A percentile compares a stretch with the other conserved stretches of the same genome.
Evolutionary conservation across 768 basidiomycete species (phyloP).

Genomic region (Podaxis carcinomalis): DNA sequence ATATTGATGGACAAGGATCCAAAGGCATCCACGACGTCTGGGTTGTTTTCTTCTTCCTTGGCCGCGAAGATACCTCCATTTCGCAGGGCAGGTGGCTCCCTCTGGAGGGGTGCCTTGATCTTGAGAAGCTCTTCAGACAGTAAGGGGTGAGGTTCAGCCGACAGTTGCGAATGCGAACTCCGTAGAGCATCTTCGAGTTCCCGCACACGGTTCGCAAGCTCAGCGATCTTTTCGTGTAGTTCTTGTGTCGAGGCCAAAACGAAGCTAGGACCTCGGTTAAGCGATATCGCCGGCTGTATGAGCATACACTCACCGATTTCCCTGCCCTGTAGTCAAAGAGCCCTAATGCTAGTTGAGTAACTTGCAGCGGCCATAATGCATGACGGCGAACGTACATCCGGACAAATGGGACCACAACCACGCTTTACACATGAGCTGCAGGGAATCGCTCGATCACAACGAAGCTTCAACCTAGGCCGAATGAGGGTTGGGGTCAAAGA

Average conservation of each 20-base stretch:
- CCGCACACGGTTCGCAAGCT: constrained; percentile 68
- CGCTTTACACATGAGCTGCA: constrained; percentile 80
- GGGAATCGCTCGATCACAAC: constrained; percentile 73
- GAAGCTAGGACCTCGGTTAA: constrained; percentile 38
- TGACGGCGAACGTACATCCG: constrained; percentile 48
- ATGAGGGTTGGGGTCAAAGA: constrained; percentile 6
- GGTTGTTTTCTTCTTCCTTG: constrained; percentile 62
- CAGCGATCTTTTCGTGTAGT: constrained; percentile 76
- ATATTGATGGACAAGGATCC: constrained; percentile 73
- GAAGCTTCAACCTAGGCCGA: constrained; percentile 51
- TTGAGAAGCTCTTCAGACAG: constrained; percentile 68
- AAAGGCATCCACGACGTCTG: constrained; percentile 75
- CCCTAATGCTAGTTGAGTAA: constrained; percentile 35
- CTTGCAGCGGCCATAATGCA: constrained; percentile 8
- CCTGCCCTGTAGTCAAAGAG: constrained; percentile 63
- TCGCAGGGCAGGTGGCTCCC: constrained; percentile 48
- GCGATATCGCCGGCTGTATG: neutral
- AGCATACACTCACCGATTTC: constrained; percentile 53
- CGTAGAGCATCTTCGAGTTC: constrained; percentile 73
- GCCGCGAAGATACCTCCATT: constrained; percentile 30
- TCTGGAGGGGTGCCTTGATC: constrained; percentile 73
- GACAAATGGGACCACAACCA: constrained; percentile 78
- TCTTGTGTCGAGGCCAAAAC: constrained; percentile 79
- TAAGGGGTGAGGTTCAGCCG: constrained; percentile 60
- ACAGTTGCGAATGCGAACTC: constrained; percentile 51